A percentile compares a stretch with the other conserved stretches of the same genome.
phyloP scores from a whole-genome alignment of 495 filamentous ascomycete genomes.

The Penicillium lividum region DNA sequence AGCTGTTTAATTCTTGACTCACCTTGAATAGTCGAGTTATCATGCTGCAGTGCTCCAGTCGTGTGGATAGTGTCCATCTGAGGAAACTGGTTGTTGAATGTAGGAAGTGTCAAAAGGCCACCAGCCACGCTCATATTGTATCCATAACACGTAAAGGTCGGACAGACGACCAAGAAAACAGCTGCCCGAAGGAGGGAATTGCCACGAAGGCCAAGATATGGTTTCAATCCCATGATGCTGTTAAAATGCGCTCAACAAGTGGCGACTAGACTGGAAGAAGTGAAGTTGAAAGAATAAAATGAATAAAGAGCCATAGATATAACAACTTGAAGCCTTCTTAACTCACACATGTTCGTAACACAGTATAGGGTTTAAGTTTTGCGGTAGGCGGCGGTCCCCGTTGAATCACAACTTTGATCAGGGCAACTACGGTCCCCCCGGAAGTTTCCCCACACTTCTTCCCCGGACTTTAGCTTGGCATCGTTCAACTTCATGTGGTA shows the following conservation, averaged over 20 bases:
- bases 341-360: background rate
- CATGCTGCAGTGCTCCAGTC: slow-evolving; percentile 26
- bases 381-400: slow-evolving; percentile 20
- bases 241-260: slow-evolving; percentile 12
- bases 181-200: slow-evolving; percentile 35
- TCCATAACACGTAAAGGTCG: slow-evolving; percentile 53
- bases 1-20: background rate
- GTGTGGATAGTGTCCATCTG: slow-evolving; percentile 53
- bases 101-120: slow-evolving; percentile 39
- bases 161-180: slow-evolving; percentile 41
- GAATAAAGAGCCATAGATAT: background rate
- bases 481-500: background rate
- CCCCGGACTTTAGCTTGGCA: slow-evolving; percentile 1
- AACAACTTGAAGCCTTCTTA: too few relatives aligned
- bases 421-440: background rate
- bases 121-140: slow-evolving; percentile 53
- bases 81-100: slow-evolving; percentile 50
- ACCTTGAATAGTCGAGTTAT: slow-evolving; percentile 47
- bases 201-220: slow-evolving; percentile 40
- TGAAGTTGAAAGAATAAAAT: background rate
- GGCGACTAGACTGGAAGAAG: background rate
- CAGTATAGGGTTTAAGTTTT: background rate
- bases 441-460: background rate
- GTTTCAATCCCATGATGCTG: slow-evolving; percentile 23
- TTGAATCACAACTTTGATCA: background rate